Conservation (phyloP, 2,329 filamentous ascomycete genomes). For the Torrubiellomyces zombiae region DNA sequence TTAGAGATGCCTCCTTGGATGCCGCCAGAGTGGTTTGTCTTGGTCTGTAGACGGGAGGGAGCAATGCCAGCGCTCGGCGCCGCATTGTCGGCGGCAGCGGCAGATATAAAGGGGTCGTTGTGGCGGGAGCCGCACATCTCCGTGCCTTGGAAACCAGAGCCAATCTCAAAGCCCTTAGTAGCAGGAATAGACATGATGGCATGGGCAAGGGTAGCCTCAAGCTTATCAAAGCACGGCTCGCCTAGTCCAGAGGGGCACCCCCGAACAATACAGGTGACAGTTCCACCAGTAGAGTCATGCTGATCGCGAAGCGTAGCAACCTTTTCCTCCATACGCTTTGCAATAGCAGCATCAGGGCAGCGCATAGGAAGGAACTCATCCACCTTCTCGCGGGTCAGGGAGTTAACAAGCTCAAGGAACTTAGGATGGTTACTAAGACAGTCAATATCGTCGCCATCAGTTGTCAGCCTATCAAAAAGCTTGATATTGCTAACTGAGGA, state of each 20-base stretch:
- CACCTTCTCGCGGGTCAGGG: constrained; percentile 57
- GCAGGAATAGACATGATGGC: constrained; percentile 93
- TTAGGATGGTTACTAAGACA: constrained; percentile 57
- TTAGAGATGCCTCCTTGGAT: constrained; percentile 94
- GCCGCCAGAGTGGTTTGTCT: constrained; percentile 88
- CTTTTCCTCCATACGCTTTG: constrained; percentile 57
- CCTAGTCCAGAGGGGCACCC: constrained; percentile 75
- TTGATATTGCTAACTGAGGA: constrained; percentile 55
- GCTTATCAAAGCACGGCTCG: constrained; percentile 89
- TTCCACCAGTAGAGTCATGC: constrained; percentile 83
- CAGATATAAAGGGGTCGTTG: constrained; percentile 50
- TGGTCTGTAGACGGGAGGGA: constrained; percentile 55
- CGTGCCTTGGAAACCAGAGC: constrained; percentile 77
- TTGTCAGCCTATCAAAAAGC: too few relatives aligned
- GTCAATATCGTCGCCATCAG: constrained; percentile 9
- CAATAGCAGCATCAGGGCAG: constrained; percentile 54
- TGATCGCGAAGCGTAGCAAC: constrained; percentile 65
- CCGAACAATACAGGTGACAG: constrained; percentile 83
- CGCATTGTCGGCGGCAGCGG: constrained; percentile 26
- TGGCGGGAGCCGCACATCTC: constrained; percentile 77
- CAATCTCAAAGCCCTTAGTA: constrained; percentile 90
- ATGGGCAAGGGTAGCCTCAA: constrained; percentile 80
- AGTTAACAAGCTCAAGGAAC: constrained; percentile 60
- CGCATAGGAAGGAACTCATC: constrained; percentile 74
- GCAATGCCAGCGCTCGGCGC: constrained; percentile 26